Percentiles rank a stretch among this genome's conserved stretches.
Conservation (phyloP, 2,329 filamentous ascomycete genomes). For the Cladosporium velox region DNA sequence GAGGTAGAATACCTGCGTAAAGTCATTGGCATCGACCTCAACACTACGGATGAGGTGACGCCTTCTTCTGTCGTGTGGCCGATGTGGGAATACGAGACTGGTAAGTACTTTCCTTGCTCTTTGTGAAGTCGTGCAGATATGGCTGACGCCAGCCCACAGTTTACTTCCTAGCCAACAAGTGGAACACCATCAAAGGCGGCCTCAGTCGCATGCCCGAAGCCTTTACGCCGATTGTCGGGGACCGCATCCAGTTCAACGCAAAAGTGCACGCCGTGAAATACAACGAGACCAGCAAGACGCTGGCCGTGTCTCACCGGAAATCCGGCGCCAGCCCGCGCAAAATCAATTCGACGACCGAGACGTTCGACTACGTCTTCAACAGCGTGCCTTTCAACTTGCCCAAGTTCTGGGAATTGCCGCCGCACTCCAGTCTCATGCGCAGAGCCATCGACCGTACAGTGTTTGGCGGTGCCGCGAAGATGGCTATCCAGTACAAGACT, state of each 20-base stretch:
- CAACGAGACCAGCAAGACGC: constrained; percentile 36
- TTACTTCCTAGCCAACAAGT: constrained; percentile 15
- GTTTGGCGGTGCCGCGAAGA: constrained; percentile 53
- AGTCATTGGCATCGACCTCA: constrained; percentile 16
- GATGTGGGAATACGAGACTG: constrained; percentile 1
- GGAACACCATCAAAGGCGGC: constrained; percentile 55
- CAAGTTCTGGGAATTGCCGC: constrained; percentile 20
- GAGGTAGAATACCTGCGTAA: constrained; percentile 21
- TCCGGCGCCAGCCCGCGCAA: constrained; percentile 54
- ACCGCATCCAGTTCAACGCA: constrained; percentile 56
- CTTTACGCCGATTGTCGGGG: constrained; percentile 61
- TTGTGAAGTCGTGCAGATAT: background rate
- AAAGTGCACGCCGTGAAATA: constrained; percentile 33
- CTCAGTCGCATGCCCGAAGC: constrained; percentile 60
- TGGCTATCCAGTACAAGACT: constrained; percentile 66
- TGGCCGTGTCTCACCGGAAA: constrained; percentile 42
- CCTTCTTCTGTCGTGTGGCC: constrained; percentile 8
- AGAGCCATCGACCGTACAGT: constrained; percentile 29
- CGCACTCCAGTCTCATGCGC: constrained; percentile 21
- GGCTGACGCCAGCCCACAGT: background rate
- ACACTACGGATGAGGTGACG: constrained; percentile 23
- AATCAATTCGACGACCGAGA: constrained; percentile 1
- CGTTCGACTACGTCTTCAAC: constrained; percentile 24
- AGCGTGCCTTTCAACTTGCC: constrained; percentile 24
- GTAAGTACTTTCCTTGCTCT: background rate